Conservation (phyloP, 1,284 basidiomycete species). For the Moniliella sp. region DNA sequence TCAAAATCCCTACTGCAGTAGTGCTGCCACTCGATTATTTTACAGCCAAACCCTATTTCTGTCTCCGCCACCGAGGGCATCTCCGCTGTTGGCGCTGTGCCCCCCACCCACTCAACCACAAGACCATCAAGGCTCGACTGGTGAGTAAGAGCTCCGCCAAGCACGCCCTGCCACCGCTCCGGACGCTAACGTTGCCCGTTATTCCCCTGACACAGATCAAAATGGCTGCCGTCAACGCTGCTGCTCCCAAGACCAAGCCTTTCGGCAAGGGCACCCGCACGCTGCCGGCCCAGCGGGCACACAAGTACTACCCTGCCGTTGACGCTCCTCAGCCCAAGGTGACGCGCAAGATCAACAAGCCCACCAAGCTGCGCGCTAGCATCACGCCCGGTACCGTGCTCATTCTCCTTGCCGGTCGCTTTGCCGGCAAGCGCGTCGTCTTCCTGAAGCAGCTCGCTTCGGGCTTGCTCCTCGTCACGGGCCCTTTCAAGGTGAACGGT, state of each 20-base stretch:
- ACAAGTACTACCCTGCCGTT: constrained; percentile 89
- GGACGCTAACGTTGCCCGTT: too few species aligned
- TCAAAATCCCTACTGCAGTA: too few species aligned
- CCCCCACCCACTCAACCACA: too few species aligned
- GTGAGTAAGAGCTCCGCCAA: too few species aligned
- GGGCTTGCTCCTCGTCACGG: constrained; percentile 81
- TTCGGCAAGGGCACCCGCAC: constrained; percentile 70
- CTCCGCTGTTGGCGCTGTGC: too few species aligned
- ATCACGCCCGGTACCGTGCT: constrained; percentile 88
- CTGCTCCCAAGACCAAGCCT: constrained; percentile 51
- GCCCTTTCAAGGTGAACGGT: constrained; percentile 95
- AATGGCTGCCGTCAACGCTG: too few species aligned
- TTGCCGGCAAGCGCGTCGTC: constrained; percentile 92
- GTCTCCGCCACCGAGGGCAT: too few species aligned
- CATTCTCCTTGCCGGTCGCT: constrained; percentile 90
- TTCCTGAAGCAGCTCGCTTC: constrained; percentile 90
- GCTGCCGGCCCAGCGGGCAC: constrained; percentile 62
- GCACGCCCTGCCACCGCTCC: too few species aligned
- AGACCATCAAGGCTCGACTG: too few species aligned
- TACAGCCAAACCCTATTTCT: too few species aligned
- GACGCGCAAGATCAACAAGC: constrained; percentile 58
- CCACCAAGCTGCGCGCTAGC: constrained; percentile 53
- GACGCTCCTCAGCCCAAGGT: constrained; percentile 72
- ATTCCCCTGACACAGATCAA: too few species aligned
- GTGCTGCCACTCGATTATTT: too few species aligned